A percentile compares a stretch with the other conserved stretches of the same genome.
Evolutionary conservation across 2,329 filamentous ascomycete genomes (phyloP).

Genomic region (Neopestalotiopsis rosae): DNA sequence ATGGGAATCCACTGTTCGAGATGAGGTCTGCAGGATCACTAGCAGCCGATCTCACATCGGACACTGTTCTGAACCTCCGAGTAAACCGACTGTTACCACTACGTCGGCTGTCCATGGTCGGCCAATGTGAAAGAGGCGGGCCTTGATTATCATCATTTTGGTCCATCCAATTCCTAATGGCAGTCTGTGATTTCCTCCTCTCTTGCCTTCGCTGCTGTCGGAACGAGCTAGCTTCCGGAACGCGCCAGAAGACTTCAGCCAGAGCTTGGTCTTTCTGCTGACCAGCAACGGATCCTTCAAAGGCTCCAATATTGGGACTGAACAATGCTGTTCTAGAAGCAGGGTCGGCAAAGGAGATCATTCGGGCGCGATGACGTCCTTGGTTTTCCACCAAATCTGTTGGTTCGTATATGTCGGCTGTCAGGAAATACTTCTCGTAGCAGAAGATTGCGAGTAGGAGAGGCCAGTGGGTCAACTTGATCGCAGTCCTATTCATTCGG

Average conservation of each 20-base stretch:
- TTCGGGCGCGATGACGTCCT: conserved; percentile 53
- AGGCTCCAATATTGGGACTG: conserved; percentile 72
- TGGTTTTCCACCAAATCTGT: conserved; percentile 83
- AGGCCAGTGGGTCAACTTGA: conserved; percentile 90
- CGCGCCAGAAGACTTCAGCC: conserved; percentile 86
- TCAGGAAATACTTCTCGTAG: conserved; percentile 83
- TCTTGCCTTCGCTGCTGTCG: conserved; percentile 67
- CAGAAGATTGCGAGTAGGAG: conserved; percentile 84
- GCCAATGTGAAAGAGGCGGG: conserved; percentile 53
- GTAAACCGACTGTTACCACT: conserved; percentile 56
- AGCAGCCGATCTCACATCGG: conserved; percentile 63
- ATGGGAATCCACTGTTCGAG: conserved; percentile 46
- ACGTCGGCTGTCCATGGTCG: conserved; percentile 56
- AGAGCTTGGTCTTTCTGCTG: conserved; percentile 89
- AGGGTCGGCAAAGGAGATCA: conserved; percentile 64
- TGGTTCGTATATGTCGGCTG: conserved; percentile 77
- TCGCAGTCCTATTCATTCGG: conserved; percentile 84
- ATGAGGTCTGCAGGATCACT: conserved; percentile 70
- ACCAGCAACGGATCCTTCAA: conserved; percentile 86
- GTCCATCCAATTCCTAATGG: conserved; percentile 92
- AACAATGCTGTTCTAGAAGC: conserved; percentile 67
- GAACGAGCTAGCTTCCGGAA: conserved; percentile 68
- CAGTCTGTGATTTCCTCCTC: conserved; percentile 76
- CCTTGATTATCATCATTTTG: conserved; percentile 58
- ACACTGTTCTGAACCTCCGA: conserved; percentile 54